phyloP scores from a whole-genome alignment of 495 filamentous ascomycete genomes.

The Daldinia concentrica region DNA sequence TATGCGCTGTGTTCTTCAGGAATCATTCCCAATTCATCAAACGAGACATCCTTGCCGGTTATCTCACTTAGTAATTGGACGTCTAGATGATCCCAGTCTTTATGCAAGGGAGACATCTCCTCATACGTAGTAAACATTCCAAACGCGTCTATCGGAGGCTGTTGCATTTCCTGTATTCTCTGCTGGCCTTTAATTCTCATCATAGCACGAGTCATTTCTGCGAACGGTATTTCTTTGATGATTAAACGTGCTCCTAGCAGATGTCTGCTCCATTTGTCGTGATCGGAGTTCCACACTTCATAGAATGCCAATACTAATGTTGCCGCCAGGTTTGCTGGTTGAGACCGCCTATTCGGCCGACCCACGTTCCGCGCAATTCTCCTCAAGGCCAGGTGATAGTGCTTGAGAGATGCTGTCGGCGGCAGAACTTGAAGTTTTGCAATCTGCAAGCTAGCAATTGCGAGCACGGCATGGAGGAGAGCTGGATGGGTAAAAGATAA shows the following conservation, averaged over 20 bases:
- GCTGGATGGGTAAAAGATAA: conserved; percentile 84
- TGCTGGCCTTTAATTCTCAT: conserved; percentile 66
- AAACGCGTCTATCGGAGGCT: conserved; percentile 36
- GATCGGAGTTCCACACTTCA: conserved; percentile 93
- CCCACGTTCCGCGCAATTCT: conserved; percentile 78
- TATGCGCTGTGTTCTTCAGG: conserved; percentile 43
- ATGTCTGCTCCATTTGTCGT: conserved; percentile 94
- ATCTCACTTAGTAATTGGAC: conserved; percentile 50
- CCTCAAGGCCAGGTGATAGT: conserved; percentile 88
- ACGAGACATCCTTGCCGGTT: conserved; percentile 50
- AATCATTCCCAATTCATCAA: conserved; percentile 47
- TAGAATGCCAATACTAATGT: conserved; percentile 91
- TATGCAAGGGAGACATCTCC: conserved; percentile 40
- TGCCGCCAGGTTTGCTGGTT: conserved; percentile 85
- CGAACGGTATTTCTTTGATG: conserved; percentile 82
- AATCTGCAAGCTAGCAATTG: conserved; percentile 87
- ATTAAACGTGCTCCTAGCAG: conserved; percentile 85
- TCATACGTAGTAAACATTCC: conserved; percentile 40
- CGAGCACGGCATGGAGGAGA: conserved; percentile 90
- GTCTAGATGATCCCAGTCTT: conserved; percentile 49
- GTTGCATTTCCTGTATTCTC: conserved; percentile 44
- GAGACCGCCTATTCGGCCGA: conserved; percentile 73
- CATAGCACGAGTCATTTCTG: conserved; percentile 70
- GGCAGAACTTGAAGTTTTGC: conserved; percentile 78
- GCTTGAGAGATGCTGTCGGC: conserved; percentile 82